Base-by-base conservation (phyloP, 345 rosid species). In the Microcos paniculata region DNA sequence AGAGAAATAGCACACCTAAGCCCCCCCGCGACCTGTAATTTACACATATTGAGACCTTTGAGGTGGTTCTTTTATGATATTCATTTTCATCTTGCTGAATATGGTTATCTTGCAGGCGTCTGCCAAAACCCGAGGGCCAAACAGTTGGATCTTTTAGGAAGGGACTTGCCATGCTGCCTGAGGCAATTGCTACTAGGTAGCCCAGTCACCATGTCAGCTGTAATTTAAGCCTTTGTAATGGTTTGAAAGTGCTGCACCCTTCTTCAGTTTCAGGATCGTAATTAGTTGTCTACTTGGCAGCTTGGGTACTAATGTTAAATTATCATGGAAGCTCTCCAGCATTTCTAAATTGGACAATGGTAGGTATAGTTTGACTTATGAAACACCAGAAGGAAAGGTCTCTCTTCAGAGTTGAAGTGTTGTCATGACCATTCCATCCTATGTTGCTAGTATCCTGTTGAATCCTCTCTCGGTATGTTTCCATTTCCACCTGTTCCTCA, bases 121-220 rank as follows among this genome's bases (percentile, higher is more conserved):
- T 91, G 30, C 98, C 98, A 70, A 93, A 88, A 80, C 98, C 98
- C 38, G 87, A 89, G 84, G 99, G 98, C 59, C 98, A 93, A 82
- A 95, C 97, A 55, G 99, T 93, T 73, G 99, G 96, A 77, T 95
- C 98, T 72, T 93, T 95, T 77, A 90, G 91, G 77, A 89, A 88
- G 79, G 99, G 98, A 72, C 97, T 95, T 80, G 38, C 62, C 26
- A 95, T 91, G 97, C 74, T 93, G 80, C 99, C 97, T 4, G 87
- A 93, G 83, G 97, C 98, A 72, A 89, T 95, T 76, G 88, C 96
- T 72, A 72, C 82, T 62, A 90, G 97, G 99, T 94, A 82, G 13
- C 26, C 45, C 3, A 10, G 61, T 31, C 7, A 10, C 76, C 81
- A 82, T 76, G 55, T 31, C n/a, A n/a, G 24, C 51, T 64, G 59